Conservation (phyloP, 805 yeast species). For the Ogataea pini region DNA sequence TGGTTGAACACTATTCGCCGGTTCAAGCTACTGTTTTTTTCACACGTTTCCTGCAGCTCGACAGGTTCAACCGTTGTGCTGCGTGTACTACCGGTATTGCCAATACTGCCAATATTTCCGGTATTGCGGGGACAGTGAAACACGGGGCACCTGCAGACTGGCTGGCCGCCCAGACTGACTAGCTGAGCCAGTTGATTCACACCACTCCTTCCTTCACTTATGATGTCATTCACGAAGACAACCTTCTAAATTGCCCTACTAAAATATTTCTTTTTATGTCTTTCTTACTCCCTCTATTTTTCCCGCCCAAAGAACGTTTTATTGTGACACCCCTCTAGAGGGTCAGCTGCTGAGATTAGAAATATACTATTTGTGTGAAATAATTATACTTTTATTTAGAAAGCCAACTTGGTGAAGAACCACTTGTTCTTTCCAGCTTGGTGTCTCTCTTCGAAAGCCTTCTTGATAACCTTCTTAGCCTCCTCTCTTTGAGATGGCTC, state of each 20-base stretch:
- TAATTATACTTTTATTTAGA: slow-evolving; percentile 29
- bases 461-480: slow-evolving; percentile 98
- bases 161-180: too few relatives aligned
- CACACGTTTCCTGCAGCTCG: not conserved
- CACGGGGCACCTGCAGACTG: too few relatives aligned
- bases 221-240: too few relatives aligned
- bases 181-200: too few relatives aligned
- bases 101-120: too few relatives aligned
- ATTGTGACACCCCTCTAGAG: not conserved
- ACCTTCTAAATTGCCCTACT: too few relatives aligned
- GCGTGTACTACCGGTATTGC: too few relatives aligned
- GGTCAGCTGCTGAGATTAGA: slow-evolving; percentile 10
- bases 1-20: not conserved
- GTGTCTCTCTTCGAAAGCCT: slow-evolving; percentile 99
- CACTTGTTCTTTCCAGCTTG: slow-evolving; percentile 99
- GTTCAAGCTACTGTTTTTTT: not conserved
- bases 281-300: too few relatives aligned
- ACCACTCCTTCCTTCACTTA: too few relatives aligned
- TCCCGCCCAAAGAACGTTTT: not conserved
- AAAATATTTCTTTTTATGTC: too few relatives aligned
- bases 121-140: too few relatives aligned
- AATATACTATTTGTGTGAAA: slow-evolving; percentile 17
- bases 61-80: not conserved
- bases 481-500: slow-evolving; percentile 99
- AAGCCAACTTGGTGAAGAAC: slow-evolving; percentile 89